A percentile compares a stretch with the other conserved stretches of the same genome.
Evolutionary conservation across 192 early-diverging fungal genomes (phyloP).

Genomic region (Umbelopsis isabellina): DNA sequence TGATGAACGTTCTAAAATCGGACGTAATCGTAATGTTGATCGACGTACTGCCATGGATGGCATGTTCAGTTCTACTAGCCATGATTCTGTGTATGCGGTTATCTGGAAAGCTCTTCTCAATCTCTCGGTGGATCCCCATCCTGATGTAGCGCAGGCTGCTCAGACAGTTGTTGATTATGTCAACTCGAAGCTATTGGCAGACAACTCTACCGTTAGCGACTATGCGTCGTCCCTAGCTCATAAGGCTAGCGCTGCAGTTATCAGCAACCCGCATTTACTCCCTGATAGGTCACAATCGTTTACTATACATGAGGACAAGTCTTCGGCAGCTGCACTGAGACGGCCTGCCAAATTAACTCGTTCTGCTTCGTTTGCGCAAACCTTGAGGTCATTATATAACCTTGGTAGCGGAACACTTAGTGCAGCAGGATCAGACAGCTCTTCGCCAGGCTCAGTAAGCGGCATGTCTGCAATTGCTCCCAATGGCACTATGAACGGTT

Average conservation of each 20-base stretch:
- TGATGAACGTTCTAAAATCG: conserved; percentile 30
- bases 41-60: conserved; percentile 28
- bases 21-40: conserved; percentile 10
- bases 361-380: conserved; percentile 41
- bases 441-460: background rate
- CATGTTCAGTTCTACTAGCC: conserved; percentile 35
- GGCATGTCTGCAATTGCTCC: background rate
- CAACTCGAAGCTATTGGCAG: conserved; percentile 45
- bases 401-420: conserved; percentile 30
- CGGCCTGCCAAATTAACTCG: conserved; percentile 41
- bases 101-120: conserved; percentile 86
- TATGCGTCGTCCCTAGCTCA: conserved; percentile 31
- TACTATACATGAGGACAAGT: conserved; percentile 16
- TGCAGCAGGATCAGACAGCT: background rate
- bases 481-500: background rate
- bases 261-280: conserved; percentile 21
- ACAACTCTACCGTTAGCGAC: conserved; percentile 35
- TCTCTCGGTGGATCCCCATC: conserved; percentile 82
- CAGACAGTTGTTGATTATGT: conserved; percentile 75
- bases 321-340: background rate
- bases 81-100: conserved; percentile 60
- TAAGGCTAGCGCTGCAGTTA: background rate
- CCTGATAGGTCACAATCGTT: conserved; percentile 36
- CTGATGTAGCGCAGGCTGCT: conserved; percentile 72
- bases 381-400: conserved; percentile 40